Evolutionary conservation across 768 basidiomycete species (phyloP), one percentile per base, ranked within the genome.

Genomic region (Gelatoporia subvermispora): DNA sequence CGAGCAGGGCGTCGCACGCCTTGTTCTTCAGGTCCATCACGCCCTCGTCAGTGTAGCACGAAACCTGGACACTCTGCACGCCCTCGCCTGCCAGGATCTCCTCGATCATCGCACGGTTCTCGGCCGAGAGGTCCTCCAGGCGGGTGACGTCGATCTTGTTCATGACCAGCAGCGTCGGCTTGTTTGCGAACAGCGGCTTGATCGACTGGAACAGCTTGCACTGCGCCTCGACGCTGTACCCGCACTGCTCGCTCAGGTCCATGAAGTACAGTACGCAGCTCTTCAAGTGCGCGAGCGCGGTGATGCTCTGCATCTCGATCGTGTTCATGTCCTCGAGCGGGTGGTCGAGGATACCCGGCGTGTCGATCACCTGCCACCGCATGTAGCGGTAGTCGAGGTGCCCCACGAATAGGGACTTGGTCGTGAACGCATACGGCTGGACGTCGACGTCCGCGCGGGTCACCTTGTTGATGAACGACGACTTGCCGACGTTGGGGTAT

Each of bases 321-420:
- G 94, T 98, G 76, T 98, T 98, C 96, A 99, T 98, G 44, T 99
- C 96, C 69, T 99, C 95, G 25, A 98, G 76, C 2, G 95, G 94
- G 67, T 98, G 96, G 65, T 99, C 96, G 56, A 99, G 78, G 50
- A 99, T 86, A 50, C 96, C 96, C 2, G 96, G 96, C 35, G 96
- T 99, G 75, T 99, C 96, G 60, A 99, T 97, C 43, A 99, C 95
- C 68, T 99, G 96, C 96, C 96, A 99, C 52, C 96, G 84, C 59
- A 99, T 78, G 72, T 99, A 99, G 64, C 93, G 95, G 76, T 99
- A 97, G 68, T 99, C 96, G 65, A 98, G 77, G 70, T 99, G 96
- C 1, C 96, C 96, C 60, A 99, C 90, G 64, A 98, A 98, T 45
- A 99, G 86, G 0, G 91, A 93, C 69, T 97, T 98, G 24, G 96